Evolutionary conservation across 1,284 basidiomycete species (phyloP).

Genomic region (Ceratobasidium sp.): DNA sequence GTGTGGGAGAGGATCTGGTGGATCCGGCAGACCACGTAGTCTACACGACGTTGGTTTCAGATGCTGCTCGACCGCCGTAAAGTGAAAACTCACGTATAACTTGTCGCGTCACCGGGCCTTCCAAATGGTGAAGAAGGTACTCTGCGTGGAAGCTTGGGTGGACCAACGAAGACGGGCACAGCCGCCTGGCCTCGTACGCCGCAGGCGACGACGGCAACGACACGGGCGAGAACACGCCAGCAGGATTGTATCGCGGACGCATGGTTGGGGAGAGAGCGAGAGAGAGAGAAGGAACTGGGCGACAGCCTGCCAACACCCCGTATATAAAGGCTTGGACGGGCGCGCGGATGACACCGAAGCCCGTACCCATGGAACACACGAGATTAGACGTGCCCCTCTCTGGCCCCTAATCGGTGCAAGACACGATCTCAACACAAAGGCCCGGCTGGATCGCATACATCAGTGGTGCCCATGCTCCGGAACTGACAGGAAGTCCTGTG

Average conservation of each 20-base stretch:
- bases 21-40: constrained; percentile 39
- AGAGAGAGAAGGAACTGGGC: background rate
- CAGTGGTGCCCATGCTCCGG: constrained; percentile 37
- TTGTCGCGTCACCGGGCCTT: constrained; percentile 39
- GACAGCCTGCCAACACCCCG: constrained; percentile 6
- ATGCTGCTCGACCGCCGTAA: background rate
- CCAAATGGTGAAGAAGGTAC: constrained; percentile 39
- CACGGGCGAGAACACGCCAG: constrained; percentile 36
- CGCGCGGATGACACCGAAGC: constrained; percentile 44
- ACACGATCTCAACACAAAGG: constrained; percentile 40
- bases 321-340: constrained; percentile 39
- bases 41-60: constrained; percentile 11
- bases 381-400: constrained; percentile 43
- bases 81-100: constrained; percentile 35
- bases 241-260: constrained; percentile 23
- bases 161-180: constrained; percentile 45
- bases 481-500: constrained; percentile 35
- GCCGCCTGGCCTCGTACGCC: constrained; percentile 22
- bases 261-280: constrained; percentile 14
- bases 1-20: constrained; percentile 44
- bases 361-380: constrained; percentile 20
- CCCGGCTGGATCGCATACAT: constrained; percentile 43
- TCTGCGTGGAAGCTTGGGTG: constrained; percentile 45
- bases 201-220: constrained; percentile 42
- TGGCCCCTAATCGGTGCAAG: constrained; percentile 37